Percentiles rank a stretch among this genome's conserved stretches.
Evolutionary conservation across 2,329 filamentous ascomycete species (phyloP).

Genomic region (Trichoderma sp.): DNA sequence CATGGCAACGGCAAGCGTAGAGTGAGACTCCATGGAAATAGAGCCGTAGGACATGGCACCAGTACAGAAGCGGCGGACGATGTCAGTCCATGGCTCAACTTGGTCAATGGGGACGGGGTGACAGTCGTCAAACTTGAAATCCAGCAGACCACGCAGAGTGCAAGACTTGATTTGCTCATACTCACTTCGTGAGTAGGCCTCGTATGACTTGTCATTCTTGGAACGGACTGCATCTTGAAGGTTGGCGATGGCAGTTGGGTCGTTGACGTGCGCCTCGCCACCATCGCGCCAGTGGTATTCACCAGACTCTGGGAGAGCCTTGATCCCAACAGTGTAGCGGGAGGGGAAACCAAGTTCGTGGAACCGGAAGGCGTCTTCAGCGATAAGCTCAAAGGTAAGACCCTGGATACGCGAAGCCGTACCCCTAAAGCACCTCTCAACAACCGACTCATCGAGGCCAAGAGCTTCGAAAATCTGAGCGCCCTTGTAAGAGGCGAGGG

Average conservation of each 20-base stretch:
- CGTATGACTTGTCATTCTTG: slow-evolving; percentile 98
- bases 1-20: slow-evolving; percentile 93
- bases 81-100: slow-evolving; percentile 97
- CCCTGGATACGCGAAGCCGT: slow-evolving; percentile 94
- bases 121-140: slow-evolving; percentile 92
- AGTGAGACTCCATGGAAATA: slow-evolving; percentile 98
- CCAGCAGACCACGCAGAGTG: slow-evolving; percentile 88
- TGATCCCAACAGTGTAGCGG: slow-evolving; percentile 71
- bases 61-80: slow-evolving; percentile 93
- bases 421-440: slow-evolving; percentile 92
- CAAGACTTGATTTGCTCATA: slow-evolving; percentile 97
- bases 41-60: slow-evolving; percentile 99
- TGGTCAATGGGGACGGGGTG: slow-evolving; percentile 89
- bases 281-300: slow-evolving; percentile 99
- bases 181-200: slow-evolving; percentile 89
- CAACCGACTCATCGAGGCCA: slow-evolving; percentile 86
- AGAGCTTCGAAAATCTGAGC: slow-evolving; percentile 97
- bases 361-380: slow-evolving; percentile 90
- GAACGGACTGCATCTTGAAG: slow-evolving; percentile 94
- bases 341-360: slow-evolving; percentile 92
- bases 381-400: slow-evolving; percentile 90
- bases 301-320: slow-evolving; percentile 85
- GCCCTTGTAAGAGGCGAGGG: slow-evolving; percentile 93
- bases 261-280: slow-evolving; percentile 92
- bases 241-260: slow-evolving; percentile 91